Evolutionary conservation across 1,139 yeast species (phyloP).

Genomic region (Tardiomyces blankii): DNA sequence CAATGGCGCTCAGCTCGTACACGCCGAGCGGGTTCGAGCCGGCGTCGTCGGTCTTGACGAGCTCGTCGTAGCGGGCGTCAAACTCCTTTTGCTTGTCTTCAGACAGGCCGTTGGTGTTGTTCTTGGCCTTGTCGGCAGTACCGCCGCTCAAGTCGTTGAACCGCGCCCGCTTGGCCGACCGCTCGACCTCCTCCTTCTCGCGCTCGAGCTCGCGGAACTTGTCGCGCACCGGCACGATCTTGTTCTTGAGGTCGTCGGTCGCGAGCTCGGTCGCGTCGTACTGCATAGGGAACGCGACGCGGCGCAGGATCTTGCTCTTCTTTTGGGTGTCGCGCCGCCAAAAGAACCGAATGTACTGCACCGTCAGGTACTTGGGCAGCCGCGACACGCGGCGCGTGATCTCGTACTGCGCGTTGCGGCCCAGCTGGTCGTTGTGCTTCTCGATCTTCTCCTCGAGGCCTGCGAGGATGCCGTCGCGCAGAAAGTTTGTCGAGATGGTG

Average conservation of each 20-base stretch:
- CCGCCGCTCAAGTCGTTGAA: constrained; percentile 20
- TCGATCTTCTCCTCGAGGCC: constrained; percentile 71
- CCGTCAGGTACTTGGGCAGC: constrained; percentile 79
- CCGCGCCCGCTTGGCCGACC: constrained; percentile 62
- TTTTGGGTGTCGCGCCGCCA: constrained; percentile 91
- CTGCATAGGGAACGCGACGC: constrained; percentile 90
- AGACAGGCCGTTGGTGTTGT: constrained; percentile 25
- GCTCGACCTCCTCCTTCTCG: constrained; percentile 56
- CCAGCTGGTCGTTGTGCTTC: constrained; percentile 62
- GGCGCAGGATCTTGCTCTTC: constrained; percentile 87
- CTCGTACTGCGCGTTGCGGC: constrained; percentile 59
- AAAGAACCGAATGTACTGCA: constrained; percentile 87
- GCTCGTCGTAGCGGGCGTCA: constrained; percentile 17
- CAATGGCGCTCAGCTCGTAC: constrained; percentile 70
- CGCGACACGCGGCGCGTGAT: constrained; percentile 60
- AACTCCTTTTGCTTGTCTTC: constrained; percentile 30
- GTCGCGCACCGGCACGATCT: constrained; percentile 66
- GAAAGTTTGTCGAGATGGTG: constrained; percentile 70
- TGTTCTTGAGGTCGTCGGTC: constrained; percentile 58
- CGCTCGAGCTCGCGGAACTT: constrained; percentile 67
- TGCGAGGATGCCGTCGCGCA: constrained; percentile 71
- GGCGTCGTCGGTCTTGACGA: constrained; percentile 28
- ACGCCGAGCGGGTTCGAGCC: constrained; percentile 84
- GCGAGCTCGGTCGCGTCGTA: constrained; percentile 80
- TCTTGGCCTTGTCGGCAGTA: constrained; percentile 25